Evolutionary conservation across 768 basidiomycete genomes (phyloP).

Genomic region (Coprinellus micaceus): DNA sequence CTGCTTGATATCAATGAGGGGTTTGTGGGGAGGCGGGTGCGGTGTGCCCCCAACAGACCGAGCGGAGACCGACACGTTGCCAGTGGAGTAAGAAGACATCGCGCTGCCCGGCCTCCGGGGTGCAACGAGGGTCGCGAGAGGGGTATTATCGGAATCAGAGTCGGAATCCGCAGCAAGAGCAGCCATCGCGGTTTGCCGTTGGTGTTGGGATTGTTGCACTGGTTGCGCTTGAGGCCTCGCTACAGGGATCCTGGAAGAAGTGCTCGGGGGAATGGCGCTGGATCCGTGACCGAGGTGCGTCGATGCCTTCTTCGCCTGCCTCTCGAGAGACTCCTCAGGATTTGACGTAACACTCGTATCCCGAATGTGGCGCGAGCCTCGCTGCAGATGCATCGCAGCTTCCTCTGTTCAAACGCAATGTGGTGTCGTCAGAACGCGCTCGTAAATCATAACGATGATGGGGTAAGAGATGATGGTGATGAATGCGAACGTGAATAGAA

Average conservation of each 20-base stretch:
- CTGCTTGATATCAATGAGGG: constrained; percentile 50
- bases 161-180: constrained; percentile 17
- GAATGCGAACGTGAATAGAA: too few relatives aligned
- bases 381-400: constrained; percentile 12
- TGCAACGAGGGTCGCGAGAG: constrained; percentile 57
- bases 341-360: constrained; percentile 26
- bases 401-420: too few relatives aligned
- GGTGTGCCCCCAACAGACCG: constrained; percentile 23
- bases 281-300: constrained; percentile 7
- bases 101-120: constrained; percentile 69
- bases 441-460: too few relatives aligned
- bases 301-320: constrained; percentile 4
- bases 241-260: neutral
- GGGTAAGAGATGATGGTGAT: neutral
- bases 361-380: constrained; percentile 23
- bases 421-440: too few relatives aligned
- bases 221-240: too few relatives aligned
- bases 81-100: constrained; percentile 38
- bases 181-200: neutral
- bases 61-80: constrained; percentile 23
- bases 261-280: neutral
- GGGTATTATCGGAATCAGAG: constrained; percentile 51
- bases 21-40: constrained; percentile 33
- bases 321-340: constrained; percentile 10
- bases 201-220: neutral